Conservation (phyloP, 1,139 yeast species). For the Yamadazyma blattariae region DNA sequence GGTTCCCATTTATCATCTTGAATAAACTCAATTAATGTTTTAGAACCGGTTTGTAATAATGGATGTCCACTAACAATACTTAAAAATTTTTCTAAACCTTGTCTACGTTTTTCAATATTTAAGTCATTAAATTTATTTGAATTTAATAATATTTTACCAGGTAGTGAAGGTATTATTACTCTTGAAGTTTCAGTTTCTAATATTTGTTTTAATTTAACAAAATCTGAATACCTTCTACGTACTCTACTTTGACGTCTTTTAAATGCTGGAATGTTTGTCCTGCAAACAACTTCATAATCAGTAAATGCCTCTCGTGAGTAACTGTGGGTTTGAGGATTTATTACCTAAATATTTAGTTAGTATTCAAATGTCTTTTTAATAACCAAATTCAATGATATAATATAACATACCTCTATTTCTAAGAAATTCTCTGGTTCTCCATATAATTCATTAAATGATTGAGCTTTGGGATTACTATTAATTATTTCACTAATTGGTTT, state of each 20-base stretch:
- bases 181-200: conserved; percentile 73
- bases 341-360: conserved; percentile 13
- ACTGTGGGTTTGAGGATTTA: conserved; percentile 80
- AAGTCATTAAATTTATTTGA: conserved; percentile 76
- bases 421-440: conserved; percentile 94
- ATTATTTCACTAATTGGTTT: conserved; percentile 47
- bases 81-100: conserved; percentile 79
- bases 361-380: no score
- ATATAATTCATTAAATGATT: conserved; percentile 77
- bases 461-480: conserved; percentile 44
- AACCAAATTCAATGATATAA: neutral
- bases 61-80: conserved; percentile 91
- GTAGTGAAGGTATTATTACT: conserved; percentile 82
- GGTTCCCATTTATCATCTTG: conserved; percentile 85
- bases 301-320: conserved; percentile 70
- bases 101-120: conserved; percentile 79
- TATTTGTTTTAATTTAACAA: conserved; percentile 74
- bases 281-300: conserved; percentile 86
- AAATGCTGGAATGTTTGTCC: conserved; percentile 87
- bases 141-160: conserved; percentile 75
- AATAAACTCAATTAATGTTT: conserved; percentile 75
- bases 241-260: conserved; percentile 64
- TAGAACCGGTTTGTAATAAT: conserved; percentile 84
- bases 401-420: conserved; percentile 70
- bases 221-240: conserved; percentile 86